Base-by-base conservation (phyloP, 2,329 filamentous ascomycete genomes). In the Cladosporium phlei region DNA sequence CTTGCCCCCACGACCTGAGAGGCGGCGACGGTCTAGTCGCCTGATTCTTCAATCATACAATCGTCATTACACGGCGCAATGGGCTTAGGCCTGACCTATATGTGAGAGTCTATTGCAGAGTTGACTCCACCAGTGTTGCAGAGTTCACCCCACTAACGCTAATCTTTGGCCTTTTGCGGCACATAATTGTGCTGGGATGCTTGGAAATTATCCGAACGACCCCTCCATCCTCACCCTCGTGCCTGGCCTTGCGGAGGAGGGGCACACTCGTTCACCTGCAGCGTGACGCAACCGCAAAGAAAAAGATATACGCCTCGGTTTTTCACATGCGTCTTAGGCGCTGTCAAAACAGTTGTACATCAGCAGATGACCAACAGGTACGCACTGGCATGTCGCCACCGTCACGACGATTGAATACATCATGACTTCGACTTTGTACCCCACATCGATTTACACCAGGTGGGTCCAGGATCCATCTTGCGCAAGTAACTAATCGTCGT, bases 41-140 rank as follows among this genome's bases (percentile, higher is more conserved):
- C 37, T 29, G 37, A 24, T 24, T 5, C 19, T 37, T n/a, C 34
- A 16, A n/a, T 45, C 42, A 45, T 45, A 4, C 24, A 22, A 29
- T 39, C 46, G 46, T 48, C 46, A 48, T 42, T 29, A 37, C 32
- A 6, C 14, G 3, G 30, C 25, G 22, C 17, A 37, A 27, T n/a
- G n/a, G 42, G 42, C 42, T 45, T 45, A 44, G 32, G 20, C 30
- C 32, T 45, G 32, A n/a, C 37, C 21, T 37, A 45, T 34, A 25
- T 28, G 14, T 16, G 14, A 14, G 32, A 45, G 42, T 45, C 32
- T 45, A 45, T 45, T 37, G 30, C 42, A 45, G 32, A 34, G 12
- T 25, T n/a, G n/a, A 37, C 24, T 29, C 32, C 24, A 29, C 42
- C 17, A 24, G 14, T 19, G 30, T 14, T 17, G 25, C 40, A n/a